A percentile compares a stretch with the other conserved stretches of the same genome.
phyloP scores from a whole-genome alignment of 257 asterid genomes.

The Fraxinus pennsylvanica region DNA sequence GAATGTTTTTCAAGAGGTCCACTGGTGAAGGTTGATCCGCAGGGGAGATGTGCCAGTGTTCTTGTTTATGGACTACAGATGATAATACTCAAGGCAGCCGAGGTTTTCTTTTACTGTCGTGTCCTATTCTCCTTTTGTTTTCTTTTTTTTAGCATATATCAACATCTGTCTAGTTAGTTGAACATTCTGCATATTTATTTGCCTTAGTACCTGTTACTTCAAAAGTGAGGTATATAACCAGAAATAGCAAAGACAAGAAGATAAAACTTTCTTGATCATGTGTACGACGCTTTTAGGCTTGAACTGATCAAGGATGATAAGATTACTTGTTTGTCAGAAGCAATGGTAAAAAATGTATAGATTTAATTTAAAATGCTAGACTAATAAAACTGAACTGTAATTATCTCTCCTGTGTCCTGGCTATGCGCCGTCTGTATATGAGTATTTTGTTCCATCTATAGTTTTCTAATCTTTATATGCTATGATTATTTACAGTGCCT shows the following conservation, averaged over 20 bases:
- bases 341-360: background rate
- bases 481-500: background rate
- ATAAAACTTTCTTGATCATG: no score
- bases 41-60: constrained; percentile 90
- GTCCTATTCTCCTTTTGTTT: constrained; percentile 18
- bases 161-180: background rate
- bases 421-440: background rate
- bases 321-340: background rate
- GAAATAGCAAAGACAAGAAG: background rate
- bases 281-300: background rate
- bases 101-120: constrained; percentile 50
- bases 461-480: background rate
- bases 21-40: constrained; percentile 81
- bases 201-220: background rate
- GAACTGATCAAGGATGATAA: background rate
- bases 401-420: background rate
- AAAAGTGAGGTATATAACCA: background rate
- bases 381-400: background rate
- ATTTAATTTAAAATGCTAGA: background rate
- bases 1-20: constrained; percentile 87
- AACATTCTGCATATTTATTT: constrained; percentile 6
- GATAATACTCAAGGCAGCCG: constrained; percentile 95
- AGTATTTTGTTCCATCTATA: background rate
- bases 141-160: background rate
- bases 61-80: constrained; percentile 84